Evolutionary conservation across 495 filamentous ascomycete genomes (phyloP), one percentile per base, ranked within the genome.

Genomic region (Collariella sp.): DNA sequence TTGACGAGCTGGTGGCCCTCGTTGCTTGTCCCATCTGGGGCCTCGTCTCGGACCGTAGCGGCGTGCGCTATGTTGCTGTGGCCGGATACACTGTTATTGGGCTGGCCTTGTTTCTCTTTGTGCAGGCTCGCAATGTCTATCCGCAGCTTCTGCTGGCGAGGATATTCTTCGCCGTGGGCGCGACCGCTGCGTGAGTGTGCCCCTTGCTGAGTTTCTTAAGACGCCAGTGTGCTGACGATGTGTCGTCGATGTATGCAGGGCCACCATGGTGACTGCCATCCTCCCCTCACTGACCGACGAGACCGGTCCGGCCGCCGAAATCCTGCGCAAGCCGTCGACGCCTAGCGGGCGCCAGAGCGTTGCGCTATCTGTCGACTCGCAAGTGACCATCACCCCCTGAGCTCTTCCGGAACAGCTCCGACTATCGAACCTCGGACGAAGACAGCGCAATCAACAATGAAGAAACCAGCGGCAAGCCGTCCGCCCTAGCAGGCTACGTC

Each of bases 181-280:
- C 87, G 4, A 86, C 91, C 13, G 94, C 93, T 12, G 85, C 88
- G 67, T 88, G 64, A 68, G 78, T 72, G 23, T n/a, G n/a, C n/a
- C n/a, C 18, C 46, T 2, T 40, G 38, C 29, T 50, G n/a, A n/a
- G n/a, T n/a, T n/a, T n/a, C n/a, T n/a, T n/a, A 19, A 1, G 16
- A 23, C 12, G 24, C 20, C 11, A 10, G 24, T 23, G n/a, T 45
- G 51, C 19, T 35, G 15, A 56, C 34, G 22, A 31, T 31, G 16
- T 49, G 5, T 24, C 7, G 15, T 46, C 2, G 15, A 18, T 15
- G 20, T 22, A 18, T 41, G 35, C 52, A 82, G 79, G 9, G 78
- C 89, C 23, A 97, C 94, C 2, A 99, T 99, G 93, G 93, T 99
- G 26, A 96, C 94, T 5, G 93, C 93, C 1, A 87, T 94, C 23